A percentile compares a stretch with the other conserved stretches of the same genome.
phyloP scores from a whole-genome alignment of 805 yeast genomes.

The Nakazawaea anatomiae region DNA sequence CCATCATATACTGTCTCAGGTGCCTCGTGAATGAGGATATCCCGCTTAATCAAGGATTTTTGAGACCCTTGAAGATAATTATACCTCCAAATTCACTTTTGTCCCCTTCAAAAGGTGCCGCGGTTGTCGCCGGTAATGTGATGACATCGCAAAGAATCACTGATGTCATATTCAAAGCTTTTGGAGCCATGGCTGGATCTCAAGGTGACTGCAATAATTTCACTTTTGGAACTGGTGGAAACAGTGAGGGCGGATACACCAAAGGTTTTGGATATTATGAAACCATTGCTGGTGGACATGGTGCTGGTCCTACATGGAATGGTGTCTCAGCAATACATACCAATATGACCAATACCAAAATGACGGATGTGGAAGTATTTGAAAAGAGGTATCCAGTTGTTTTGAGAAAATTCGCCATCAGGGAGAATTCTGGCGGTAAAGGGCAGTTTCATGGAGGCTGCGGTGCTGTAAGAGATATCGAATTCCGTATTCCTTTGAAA shows the following conservation, averaged over 20 bases:
- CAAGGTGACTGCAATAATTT: conserved; percentile 95
- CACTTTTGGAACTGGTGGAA: conserved; percentile 82
- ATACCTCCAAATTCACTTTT: conserved; percentile 61
- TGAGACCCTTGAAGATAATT: conserved; percentile 65
- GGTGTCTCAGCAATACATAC: conserved; percentile 91
- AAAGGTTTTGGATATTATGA: conserved; percentile 87
- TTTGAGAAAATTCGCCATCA: conserved; percentile 62
- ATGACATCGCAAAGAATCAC: conserved; percentile 92
- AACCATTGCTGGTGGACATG: conserved; percentile 94
- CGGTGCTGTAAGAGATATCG: conserved; percentile 82
- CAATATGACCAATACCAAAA: conserved; percentile 90
- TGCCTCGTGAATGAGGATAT: conserved; percentile 82
- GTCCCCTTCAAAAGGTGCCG: conserved; percentile 78
- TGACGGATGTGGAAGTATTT: conserved; percentile 86
- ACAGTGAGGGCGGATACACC: conserved; percentile 40
- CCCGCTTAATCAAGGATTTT: conserved; percentile 91
- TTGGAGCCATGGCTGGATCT: conserved; percentile 87
- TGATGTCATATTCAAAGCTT: conserved; percentile 82
- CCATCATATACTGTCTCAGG: conserved; percentile 81
- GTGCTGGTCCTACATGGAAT: conserved; percentile 79
- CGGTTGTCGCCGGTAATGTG: conserved; percentile 94
- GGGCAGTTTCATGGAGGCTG: conserved; percentile 77
- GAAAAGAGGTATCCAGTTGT: conserved; percentile 86
- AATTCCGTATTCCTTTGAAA: conserved; percentile 64
- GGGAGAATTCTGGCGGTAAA: conserved; percentile 73